Conservation (phyloP, 331 rosid genomes). For the Quercus phellos region DNA sequence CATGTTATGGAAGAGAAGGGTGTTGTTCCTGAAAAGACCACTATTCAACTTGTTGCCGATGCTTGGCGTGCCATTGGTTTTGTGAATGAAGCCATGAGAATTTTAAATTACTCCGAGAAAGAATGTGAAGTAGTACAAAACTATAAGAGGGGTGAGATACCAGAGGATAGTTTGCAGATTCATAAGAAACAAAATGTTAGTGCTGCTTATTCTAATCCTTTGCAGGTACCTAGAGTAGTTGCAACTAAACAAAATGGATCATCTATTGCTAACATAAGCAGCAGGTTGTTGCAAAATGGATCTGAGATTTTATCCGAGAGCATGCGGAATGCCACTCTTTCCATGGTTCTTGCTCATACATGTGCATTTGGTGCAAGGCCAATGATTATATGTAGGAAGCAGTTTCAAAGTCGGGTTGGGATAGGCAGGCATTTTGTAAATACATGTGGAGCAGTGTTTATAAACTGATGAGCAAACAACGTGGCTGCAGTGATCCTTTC, state of each 20-base stretch:
- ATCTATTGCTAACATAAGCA: slow-evolving; percentile 42
- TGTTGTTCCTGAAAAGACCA: slow-evolving; percentile 54
- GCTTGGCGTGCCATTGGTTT: slow-evolving; percentile 87
- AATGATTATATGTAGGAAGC: slow-evolving; percentile 40
- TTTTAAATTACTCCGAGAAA: slow-evolving; percentile 37
- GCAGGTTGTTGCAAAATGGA: slow-evolving; percentile 42
- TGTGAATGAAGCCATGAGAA: slow-evolving; percentile 48
- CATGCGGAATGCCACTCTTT: slow-evolving; percentile 26
- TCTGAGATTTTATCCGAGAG: slow-evolving; percentile 27
- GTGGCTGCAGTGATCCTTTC: slow-evolving; percentile 8
- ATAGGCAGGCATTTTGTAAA: slow-evolving; percentile 36
- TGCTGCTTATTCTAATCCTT: slow-evolving; percentile 37
- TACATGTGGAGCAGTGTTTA: slow-evolving; percentile 47
- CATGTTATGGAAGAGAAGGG: slow-evolving; percentile 61
- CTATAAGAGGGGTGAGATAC: slow-evolving; percentile 21
- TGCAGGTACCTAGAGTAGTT: slow-evolving; percentile 40
- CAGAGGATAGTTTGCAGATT: slow-evolving; percentile 37
- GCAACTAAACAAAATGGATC: slow-evolving; percentile 40
- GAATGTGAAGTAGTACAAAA: slow-evolving; percentile 24
- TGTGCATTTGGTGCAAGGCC: slow-evolving; percentile 37
- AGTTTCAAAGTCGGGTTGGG: slow-evolving; percentile 35
- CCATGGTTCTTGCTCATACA: slow-evolving; percentile 33
- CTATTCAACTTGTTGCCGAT: slow-evolving; percentile 65
- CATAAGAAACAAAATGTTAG: slow-evolving; percentile 36
- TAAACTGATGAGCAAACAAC: slow-evolving; percentile 36